A percentile compares a stretch with the other conserved stretches of the same genome.
These are phyloP conservation scores for Colletotrichum cuscutae DNA, from an alignment of 2,329 filamentous ascomycete species.

Conservation along the genomic window DNA sequence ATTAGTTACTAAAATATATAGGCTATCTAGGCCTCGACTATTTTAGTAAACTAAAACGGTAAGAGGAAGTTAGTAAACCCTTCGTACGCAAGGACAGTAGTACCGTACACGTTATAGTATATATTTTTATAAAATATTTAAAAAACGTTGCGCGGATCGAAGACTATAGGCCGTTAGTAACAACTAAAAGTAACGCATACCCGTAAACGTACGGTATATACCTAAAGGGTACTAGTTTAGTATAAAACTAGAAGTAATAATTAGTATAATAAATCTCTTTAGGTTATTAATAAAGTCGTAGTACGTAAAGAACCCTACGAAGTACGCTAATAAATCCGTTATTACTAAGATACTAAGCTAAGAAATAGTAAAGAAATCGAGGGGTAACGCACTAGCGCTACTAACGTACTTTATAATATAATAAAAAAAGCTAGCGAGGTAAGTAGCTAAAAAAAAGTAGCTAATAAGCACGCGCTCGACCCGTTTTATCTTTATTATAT, in stretches of 20 bases:
- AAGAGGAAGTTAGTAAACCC: not conserved
- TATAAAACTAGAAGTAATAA: constrained; percentile 18
- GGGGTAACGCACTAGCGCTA: not conserved
- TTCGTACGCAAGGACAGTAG: not conserved
- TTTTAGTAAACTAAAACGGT: not conserved
- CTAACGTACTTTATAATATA: not conserved
- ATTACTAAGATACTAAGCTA: not conserved
- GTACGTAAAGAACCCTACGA: not conserved
- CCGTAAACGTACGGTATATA: not conserved
- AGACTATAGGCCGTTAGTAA: not conserved
- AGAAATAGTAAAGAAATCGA: constrained; percentile 10
- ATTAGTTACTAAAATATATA: not conserved
- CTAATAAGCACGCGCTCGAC: not conserved
- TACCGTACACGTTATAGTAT: not conserved
- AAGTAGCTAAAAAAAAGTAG: constrained; percentile 13
- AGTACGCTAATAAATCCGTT: not conserved
- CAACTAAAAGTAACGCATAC: not conserved
- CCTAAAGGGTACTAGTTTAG: constrained; percentile 6
- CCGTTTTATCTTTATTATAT: not conserved
- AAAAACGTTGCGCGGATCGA: constrained; percentile 17
- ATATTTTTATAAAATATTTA: constrained; percentile 9
- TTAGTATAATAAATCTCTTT: not conserved
- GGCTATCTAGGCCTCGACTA: not conserved
- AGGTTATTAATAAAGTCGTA: not conserved
- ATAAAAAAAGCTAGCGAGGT: constrained; percentile 5